Base-by-base conservation (phyloP, 176 grass and related monocot genomes). In the Hyparrhenia diplandra region DNA sequence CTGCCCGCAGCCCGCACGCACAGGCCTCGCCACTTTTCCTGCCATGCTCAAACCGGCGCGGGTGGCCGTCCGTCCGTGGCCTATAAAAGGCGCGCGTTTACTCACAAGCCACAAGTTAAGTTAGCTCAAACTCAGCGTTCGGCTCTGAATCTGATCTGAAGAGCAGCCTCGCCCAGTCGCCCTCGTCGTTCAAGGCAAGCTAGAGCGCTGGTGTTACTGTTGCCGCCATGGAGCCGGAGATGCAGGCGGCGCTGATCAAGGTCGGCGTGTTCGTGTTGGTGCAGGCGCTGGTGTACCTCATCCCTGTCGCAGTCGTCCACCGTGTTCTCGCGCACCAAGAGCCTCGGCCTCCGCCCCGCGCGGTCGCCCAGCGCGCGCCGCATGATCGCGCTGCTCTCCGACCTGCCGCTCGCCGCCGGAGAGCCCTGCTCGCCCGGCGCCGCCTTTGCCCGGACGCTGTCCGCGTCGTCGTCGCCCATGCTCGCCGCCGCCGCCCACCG, bases 261-360 rank as follows among this genome's bases (percentile, higher is more conserved):
- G 82, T 74, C 9, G 80, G 88, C 2, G 3, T 89, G 80, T 96
- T 96, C 82, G 60, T 90, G 58, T 67, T 96, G 62, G 88, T 96
- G 31, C 93, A 96, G 75, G 90, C 79, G 36, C 81, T 92, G 41
- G 87, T 96, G 55, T 96, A 93, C 82, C 80, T 96, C 71, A 88
- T 96, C 83, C 83, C 31, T 32, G 31, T 32, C 81, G 59, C 83
- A 88, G 39, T 95, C 93, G 6, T 95, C 93, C 69, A 41, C 66
- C 51, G 70, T 95, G n/a, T 92, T 95, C 87, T 92, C 93, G 47
- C 49, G 18, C 51, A 77, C 74, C 13, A 86, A 36, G n/a, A n/a
- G n/a, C n/a, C n/a, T n/a, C n/a, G n/a, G n/a, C n/a, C n/a, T n/a
- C 35, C 79, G 87, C 39, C 34, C 46, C 41, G 21, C 72, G 74